Evolutionary conservation across 257 asterid species (phyloP), one percentile per base, ranked within the genome.

Genomic region (Solanum pimpinellifolium): DNA sequence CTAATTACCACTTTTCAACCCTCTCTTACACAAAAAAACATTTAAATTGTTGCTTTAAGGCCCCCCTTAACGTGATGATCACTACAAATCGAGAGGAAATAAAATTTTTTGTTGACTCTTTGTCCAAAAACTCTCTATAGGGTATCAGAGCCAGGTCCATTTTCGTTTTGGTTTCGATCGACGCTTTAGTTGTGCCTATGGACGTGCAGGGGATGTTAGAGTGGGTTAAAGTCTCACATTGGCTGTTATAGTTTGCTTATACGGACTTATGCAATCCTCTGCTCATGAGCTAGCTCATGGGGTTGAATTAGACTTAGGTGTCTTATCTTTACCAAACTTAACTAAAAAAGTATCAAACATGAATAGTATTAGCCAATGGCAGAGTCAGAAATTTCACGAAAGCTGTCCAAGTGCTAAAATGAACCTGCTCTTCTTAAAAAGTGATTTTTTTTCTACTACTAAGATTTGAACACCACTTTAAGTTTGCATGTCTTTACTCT

Each of bases 111-210:
- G 4, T 20, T 39, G 21, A 75, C 35, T 75, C 35, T 23, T 6
- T 23, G 8, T 23, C 31, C 83, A 31, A 75, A 75, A 75, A 75
- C 31, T 39, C 35, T 23, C 35, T 52, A 52, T 21, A 52, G 6
- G 21, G 1, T 52, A 6, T 52, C 1, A 52, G 23, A 52, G 60
- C 3, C 6, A 52, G 23, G 60, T 52, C 23, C 60, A 52, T 52
- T 52, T 21, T 6, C 0, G 0, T 52, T 52, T 52, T 15, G 60
- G 10, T 0, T 16, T 9, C 0, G 6, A 3, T 52, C 23, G 23
- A 52, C 0, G 0, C 23, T 52, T 21, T 21, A 52, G 15, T 52
- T 52, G 62, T 1, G 23, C 1, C 62, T 52, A 0, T 52, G 62
- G 62, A 1, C 62, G 10, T 52, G 23, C 16, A 52, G 62, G n/a